Conservation (phyloP, 768 basidiomycete species). For the Thelephora aurantiotincta region DNA sequence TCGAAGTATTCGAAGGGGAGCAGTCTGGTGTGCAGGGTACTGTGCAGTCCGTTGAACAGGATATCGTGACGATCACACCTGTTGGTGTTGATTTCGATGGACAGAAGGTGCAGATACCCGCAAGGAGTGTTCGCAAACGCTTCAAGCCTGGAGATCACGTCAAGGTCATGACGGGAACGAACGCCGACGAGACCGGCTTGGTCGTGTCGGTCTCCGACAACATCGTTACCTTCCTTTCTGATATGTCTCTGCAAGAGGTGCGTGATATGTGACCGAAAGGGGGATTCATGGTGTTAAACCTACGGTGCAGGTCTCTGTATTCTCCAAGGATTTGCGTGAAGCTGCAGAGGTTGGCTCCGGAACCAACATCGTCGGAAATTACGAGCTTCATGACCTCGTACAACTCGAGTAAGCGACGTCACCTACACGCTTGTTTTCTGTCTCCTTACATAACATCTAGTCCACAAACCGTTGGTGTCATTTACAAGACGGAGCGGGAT, state of each 20-base stretch:
- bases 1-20: slow-evolving; percentile 96
- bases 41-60: slow-evolving; percentile 78
- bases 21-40: slow-evolving; percentile 87
- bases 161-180: slow-evolving; percentile 94
- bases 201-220: slow-evolving; percentile 87
- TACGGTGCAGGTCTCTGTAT: slow-evolving; percentile 69
- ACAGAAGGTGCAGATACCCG: slow-evolving; percentile 75
- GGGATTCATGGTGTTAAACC: slow-evolving; percentile 26
- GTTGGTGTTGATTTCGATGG: slow-evolving; percentile 74
- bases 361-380: slow-evolving; percentile 81
- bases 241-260: slow-evolving; percentile 94
- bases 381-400: slow-evolving; percentile 92
- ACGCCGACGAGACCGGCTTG: slow-evolving; percentile 89
- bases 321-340: slow-evolving; percentile 92
- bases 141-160: slow-evolving; percentile 98
- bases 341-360: slow-evolving; percentile 95
- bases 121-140: slow-evolving; percentile 80
- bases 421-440: not conserved
- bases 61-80: slow-evolving; percentile 76
- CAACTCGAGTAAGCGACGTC: slow-evolving; percentile 72
- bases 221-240: slow-evolving; percentile 91
- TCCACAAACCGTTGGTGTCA: slow-evolving; percentile 88
- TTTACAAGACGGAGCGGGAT: slow-evolving; percentile 93
- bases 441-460: slow-evolving; percentile 24
- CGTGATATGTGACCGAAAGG: slow-evolving; percentile 84